Percentiles rank a stretch among this genome's conserved stretches.
These are phyloP conservation scores for Ambrosiella beaveri DNA, from an alignment of 2,329 filamentous ascomycete species.

Conservation along the genomic window DNA sequence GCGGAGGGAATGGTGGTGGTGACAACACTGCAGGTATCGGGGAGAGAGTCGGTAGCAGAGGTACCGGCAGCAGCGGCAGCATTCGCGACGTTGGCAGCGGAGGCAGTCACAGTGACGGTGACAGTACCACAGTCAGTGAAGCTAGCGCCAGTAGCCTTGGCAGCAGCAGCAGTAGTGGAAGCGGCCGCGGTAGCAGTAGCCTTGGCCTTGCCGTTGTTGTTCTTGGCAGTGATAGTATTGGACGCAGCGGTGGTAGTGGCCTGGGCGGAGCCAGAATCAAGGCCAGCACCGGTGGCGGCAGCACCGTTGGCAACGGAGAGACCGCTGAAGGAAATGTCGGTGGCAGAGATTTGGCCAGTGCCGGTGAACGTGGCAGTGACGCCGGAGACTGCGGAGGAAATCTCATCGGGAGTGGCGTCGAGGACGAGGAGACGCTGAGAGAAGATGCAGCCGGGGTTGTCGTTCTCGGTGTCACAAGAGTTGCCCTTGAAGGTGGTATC, in stretches of 20 bases:
- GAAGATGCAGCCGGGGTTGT: conserved; percentile 37
- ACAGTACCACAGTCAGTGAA: not conserved
- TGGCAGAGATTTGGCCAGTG: conserved; percentile 19
- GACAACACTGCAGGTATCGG: too few relatives aligned
- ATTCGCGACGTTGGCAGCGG: not conserved
- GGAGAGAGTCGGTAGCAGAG: not conserved
- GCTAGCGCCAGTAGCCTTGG: not conserved
- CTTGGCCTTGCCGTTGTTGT: not conserved
- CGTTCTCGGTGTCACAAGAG: conserved; percentile 31
- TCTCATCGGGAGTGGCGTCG: conserved; percentile 35
- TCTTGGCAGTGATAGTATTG: conserved; percentile 3
- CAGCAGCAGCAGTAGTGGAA: not conserved
- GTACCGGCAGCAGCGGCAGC: not conserved
- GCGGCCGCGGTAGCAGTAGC: conserved; percentile 1
- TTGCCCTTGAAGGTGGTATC: conserved; percentile 18
- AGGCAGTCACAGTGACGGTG: conserved; percentile 1
- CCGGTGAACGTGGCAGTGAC: conserved; percentile 20
- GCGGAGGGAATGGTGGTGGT: conserved; percentile 8
- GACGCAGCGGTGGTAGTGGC: conserved; percentile 4
- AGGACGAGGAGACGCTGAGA: conserved; percentile 33
- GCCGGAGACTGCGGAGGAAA: conserved; percentile 29
- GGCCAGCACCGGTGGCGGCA: conserved; percentile 1
- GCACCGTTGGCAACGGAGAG: conserved; percentile 15
- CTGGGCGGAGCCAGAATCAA: conserved; percentile 3
- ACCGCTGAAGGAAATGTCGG: conserved; percentile 17